These are phyloP conservation scores for Oehlia diaphana DNA, from an alignment of 192 early-diverging fungal genomes.

Conservation along the genomic window DNA sequence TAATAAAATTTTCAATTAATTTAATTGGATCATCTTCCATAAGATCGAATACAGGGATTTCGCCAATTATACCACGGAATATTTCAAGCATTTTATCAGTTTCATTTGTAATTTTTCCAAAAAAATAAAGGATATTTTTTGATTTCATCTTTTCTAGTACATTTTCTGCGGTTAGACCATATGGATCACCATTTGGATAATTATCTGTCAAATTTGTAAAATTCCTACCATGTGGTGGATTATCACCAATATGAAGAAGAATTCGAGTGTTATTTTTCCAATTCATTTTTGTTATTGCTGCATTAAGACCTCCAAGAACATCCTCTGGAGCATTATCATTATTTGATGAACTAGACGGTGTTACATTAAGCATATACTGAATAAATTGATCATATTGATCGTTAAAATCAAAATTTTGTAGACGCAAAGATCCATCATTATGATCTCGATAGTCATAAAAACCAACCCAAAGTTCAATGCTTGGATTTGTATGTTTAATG, in stretches of 20 bases:
- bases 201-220: too few species aligned
- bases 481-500: constrained; percentile 8
- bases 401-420: background rate
- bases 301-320: too few species aligned
- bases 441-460: background rate
- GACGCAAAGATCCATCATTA: background rate
- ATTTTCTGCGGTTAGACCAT: too few species aligned
- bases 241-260: too few species aligned
- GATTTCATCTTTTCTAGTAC: background rate
- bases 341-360: background rate
- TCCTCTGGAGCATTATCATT: background rate
- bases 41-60: too few species aligned
- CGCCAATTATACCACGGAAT: too few species aligned
- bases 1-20: constrained; percentile 17
- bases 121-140: background rate
- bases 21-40: background rate
- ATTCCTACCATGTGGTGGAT: too few species aligned
- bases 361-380: background rate
- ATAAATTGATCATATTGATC: background rate
- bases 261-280: too few species aligned
- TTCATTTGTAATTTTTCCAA: too few species aligned
- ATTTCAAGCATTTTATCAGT: too few species aligned
- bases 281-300: too few species aligned
- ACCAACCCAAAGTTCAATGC: constrained; percentile 18
- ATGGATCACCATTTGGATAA: too few species aligned